Conservation (phyloP, 2,329 filamentous ascomycete genomes). For the Akanthomyces muscarius region DNA sequence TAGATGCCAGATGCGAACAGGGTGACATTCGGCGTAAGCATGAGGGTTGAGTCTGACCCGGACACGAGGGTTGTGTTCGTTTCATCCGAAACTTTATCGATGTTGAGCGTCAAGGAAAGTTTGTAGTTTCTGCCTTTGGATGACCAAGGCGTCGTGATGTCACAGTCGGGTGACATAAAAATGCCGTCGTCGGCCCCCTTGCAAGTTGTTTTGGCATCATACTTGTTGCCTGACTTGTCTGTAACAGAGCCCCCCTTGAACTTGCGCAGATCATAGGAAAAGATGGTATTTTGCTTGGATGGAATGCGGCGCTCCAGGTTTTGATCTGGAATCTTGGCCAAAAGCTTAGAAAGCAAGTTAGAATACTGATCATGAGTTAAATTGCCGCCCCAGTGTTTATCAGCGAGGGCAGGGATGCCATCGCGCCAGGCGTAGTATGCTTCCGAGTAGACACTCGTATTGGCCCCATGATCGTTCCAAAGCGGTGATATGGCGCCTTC, state of each 20-base stretch:
- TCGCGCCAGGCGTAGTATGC: conserved; percentile 26
- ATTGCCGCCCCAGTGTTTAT: conserved; percentile 27
- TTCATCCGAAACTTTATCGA: conserved; percentile 28
- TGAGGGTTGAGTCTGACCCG: conserved; percentile 41
- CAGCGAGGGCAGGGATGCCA: conserved; percentile 24
- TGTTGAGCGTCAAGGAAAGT: conserved; percentile 40
- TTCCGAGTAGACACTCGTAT: conserved; percentile 24
- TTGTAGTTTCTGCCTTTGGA: conserved; percentile 57
- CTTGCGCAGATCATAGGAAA: conserved; percentile 23
- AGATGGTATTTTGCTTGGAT: conserved; percentile 19
- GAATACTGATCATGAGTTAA: conserved; percentile 17
- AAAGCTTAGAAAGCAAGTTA: conserved; percentile 18
- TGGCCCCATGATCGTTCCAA: conserved; percentile 27
- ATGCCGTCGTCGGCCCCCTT: conserved; percentile 27
- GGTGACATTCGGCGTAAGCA: conserved; percentile 35
- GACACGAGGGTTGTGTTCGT: conserved; percentile 38
- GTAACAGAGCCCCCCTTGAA: conserved; percentile 10
- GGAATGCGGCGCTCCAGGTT: conserved; percentile 23
- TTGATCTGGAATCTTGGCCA: conserved; percentile 21
- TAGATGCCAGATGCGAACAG: conserved; percentile 33
- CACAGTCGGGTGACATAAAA: conserved; percentile 34
- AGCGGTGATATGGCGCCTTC: conserved; percentile 23
- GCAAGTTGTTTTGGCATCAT: conserved; percentile 36
- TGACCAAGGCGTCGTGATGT: conserved; percentile 41
- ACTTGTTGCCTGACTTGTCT: conserved; percentile 23